Percentiles rank a stretch among this genome's conserved stretches.
Conservation (phyloP, 2,329 filamentous ascomycete species). For the Paracoccidioides brasiliensis region DNA sequence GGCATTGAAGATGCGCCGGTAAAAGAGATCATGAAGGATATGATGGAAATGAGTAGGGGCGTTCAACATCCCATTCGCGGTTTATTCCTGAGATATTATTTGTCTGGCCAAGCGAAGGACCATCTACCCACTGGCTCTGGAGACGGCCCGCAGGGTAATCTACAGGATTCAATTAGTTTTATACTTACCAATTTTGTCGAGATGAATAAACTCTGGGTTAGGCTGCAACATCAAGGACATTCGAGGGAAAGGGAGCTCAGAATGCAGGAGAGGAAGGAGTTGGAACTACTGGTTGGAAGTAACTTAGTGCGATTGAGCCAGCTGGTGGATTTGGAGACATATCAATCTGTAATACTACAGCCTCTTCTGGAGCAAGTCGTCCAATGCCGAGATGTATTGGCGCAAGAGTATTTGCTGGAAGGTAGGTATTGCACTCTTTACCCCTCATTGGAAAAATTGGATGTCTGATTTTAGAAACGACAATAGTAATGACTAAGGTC, state of each 20-base stretch:
- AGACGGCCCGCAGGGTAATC: conserved; percentile 86
- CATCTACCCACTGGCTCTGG: conserved; percentile 66
- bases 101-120: conserved; percentile 88
- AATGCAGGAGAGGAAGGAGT: conserved; percentile 85
- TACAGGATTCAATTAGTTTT: conserved; percentile 97
- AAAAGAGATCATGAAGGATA: conserved; percentile 99
- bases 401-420: conserved; percentile 93
- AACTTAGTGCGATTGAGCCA: conserved; percentile 93
- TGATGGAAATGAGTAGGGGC: conserved; percentile 99
- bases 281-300: conserved; percentile 90
- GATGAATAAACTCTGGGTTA: conserved; percentile 99
- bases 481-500: conserved; percentile 81
- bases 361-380: conserved; percentile 93
- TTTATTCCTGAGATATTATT: conserved; percentile 88
- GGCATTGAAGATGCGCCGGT: conserved; percentile 94
- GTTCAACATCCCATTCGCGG: conserved; percentile 95
- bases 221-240: conserved; percentile 92
- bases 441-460: neutral
- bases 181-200: conserved; percentile 97
- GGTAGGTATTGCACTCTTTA: conserved; percentile 26
- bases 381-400: conserved; percentile 90
- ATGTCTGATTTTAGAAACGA: conserved; percentile 15
- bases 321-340: conserved; percentile 84
- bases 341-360: conserved; percentile 78
- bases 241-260: conserved; percentile 87